Percentiles rank a stretch among this genome's conserved stretches.
Conservation (phyloP, 768 basidiomycete genomes). For the Trametes gibbosa region DNA sequence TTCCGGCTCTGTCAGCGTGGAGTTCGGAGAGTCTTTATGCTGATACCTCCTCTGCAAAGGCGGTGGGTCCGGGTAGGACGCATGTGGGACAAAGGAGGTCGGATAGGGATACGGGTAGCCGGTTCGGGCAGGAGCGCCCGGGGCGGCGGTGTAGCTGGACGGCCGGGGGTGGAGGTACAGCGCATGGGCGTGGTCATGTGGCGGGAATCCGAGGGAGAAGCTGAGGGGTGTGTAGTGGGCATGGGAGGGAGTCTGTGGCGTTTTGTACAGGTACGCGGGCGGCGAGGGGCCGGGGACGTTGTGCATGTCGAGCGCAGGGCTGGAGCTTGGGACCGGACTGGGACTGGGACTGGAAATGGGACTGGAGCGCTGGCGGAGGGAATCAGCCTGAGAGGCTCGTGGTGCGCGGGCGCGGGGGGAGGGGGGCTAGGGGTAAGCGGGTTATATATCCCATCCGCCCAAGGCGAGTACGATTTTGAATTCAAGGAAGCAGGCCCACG, state of each 20-base stretch:
- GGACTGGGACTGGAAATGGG: not conserved
- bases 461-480: conserved; percentile 9
- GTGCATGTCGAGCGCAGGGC: conserved; percentile 10
- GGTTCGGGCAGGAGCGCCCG: conserved; percentile 6
- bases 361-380: not conserved
- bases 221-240: conserved; percentile 14
- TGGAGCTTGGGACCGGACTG: not conserved
- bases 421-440: conserved; percentile 8
- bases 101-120: conserved; percentile 21
- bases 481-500: conserved; percentile 18
- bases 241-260: conserved; percentile 16
- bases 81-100: conserved; percentile 6
- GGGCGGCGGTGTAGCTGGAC: conserved; percentile 20
- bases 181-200: conserved; percentile 12
- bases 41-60: conserved; percentile 2
- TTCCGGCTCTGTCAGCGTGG: conserved; percentile 1
- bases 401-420: conserved; percentile 10
- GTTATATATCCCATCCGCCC: conserved; percentile 16
- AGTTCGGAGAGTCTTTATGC: conserved; percentile 14
- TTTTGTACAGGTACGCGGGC: conserved; percentile 4
- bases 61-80: conserved; percentile 8
- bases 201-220: conserved; percentile 27
- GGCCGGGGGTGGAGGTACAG: conserved; percentile 8
- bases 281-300: conserved; percentile 11
- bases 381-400: no score